Evolutionary conservation across 352 stramenopile species (phyloP).

Genomic region (Peronospora tabacina): DNA sequence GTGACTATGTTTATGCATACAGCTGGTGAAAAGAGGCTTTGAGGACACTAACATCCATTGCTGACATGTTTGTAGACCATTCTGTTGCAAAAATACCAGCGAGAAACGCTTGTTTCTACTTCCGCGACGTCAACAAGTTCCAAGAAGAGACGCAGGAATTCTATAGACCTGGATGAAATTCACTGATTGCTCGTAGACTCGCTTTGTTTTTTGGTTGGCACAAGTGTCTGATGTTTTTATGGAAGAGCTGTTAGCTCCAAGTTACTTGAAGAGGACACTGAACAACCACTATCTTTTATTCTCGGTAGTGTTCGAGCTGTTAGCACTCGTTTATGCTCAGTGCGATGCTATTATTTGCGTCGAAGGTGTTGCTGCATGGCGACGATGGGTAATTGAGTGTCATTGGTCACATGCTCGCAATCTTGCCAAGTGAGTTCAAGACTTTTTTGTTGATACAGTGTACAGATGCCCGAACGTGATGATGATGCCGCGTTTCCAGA

Average conservation of each 20-base stretch:
- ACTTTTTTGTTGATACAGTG: constrained; percentile 39
- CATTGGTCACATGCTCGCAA: constrained; percentile 57
- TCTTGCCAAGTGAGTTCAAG: constrained; percentile 32
- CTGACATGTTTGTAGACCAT: constrained; percentile 30
- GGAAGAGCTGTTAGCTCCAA: constrained; percentile 8
- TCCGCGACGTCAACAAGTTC: constrained; percentile 5
- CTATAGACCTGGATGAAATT: constrained; percentile 23
- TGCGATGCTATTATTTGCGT: constrained; percentile 51
- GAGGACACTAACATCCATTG: not conserved
- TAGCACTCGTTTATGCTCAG: constrained; percentile 67
- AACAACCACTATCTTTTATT: constrained; percentile 28
- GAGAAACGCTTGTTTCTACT: constrained; percentile 29
- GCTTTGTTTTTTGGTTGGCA: constrained; percentile 1
- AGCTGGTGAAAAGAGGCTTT: not conserved
- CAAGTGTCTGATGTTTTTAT: constrained; percentile 7
- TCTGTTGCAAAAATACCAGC: constrained; percentile 51
- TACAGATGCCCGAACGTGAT: constrained; percentile 20
- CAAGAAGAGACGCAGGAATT: constrained; percentile 30
- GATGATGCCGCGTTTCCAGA: too few relatives aligned
- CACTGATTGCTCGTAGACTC: constrained; percentile 5
- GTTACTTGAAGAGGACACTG: constrained; percentile 2
- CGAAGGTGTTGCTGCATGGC: constrained; percentile 50
- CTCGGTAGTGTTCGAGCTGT: constrained; percentile 30
- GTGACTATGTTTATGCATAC: constrained; percentile 12
- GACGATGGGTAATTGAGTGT: constrained; percentile 63